Evolutionary conservation across 2,329 filamentous ascomycete genomes (phyloP).

Genomic region (Aspergillus terreus): DNA sequence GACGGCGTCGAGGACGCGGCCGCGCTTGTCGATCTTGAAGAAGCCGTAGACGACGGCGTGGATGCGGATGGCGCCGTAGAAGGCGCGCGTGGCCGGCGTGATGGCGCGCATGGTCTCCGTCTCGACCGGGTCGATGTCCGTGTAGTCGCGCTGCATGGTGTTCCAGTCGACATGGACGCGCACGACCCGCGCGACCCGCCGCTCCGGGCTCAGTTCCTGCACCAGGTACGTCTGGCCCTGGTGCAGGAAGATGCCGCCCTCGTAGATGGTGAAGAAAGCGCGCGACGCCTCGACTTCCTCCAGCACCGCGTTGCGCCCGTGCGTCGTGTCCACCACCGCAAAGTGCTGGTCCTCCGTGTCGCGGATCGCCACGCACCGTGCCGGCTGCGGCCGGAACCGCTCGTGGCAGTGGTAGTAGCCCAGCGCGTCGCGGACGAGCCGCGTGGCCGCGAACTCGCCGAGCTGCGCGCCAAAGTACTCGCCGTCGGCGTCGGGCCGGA

Average conservation of each 20-base stretch:
- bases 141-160: conserved; percentile 87
- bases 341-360: conserved; percentile 91
- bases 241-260: conserved; percentile 94
- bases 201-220: conserved; percentile 78
- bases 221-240: conserved; percentile 93
- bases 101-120: conserved; percentile 82
- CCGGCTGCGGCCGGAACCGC: conserved; percentile 80
- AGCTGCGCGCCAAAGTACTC: conserved; percentile 77
- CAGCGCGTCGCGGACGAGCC: conserved; percentile 67
- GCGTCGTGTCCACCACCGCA: conserved; percentile 80
- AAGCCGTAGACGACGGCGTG: conserved; percentile 89
- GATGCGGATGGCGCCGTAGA: conserved; percentile 82
- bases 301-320: conserved; percentile 76
- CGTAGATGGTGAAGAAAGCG: conserved; percentile 94
- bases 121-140: conserved; percentile 88
- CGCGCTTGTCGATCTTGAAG: conserved; percentile 89
- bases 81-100: conserved; percentile 59
- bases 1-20: conserved; percentile 84
- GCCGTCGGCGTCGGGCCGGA: conserved; percentile 70
- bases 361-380: conserved; percentile 78
- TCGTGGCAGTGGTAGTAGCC: conserved; percentile 90
- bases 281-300: conserved; percentile 95
- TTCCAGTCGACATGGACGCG: conserved; percentile 92
- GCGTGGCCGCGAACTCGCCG: conserved; percentile 65
- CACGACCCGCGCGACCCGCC: conserved; percentile 80